Evolutionary conservation across 768 basidiomycete genomes (phyloP), one percentile per base, ranked within the genome.

Genomic region (Termitomyces sp.): DNA sequence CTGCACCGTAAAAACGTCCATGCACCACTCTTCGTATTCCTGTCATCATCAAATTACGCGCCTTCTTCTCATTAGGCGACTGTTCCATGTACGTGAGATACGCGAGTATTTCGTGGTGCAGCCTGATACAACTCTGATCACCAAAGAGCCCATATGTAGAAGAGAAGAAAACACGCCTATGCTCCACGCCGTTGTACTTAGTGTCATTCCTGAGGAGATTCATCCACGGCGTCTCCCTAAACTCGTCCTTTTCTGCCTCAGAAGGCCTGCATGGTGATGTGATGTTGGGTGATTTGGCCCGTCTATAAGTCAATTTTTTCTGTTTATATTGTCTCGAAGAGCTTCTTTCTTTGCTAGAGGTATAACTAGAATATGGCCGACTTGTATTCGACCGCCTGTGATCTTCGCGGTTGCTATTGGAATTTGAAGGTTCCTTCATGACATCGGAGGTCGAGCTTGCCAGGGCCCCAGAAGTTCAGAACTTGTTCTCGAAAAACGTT

Each of bases 91-190:
- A 88, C 23, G 67, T 59, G 27, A 76, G 74, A 65, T 80, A 89
- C 3, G 85, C 82, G 5, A 76, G 66, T 51, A 88, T 83, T 69
- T 90, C 88, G 47, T 79, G 70, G 63, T 89, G 85, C 32, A 91
- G 69, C 70, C 89, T 86, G 27, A 21, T 38, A 23, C 6, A 17
- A 50, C 48, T 4, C 10, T n/a, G 19, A 38, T 11, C 34, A 8
- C 40, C 31, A 38, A 16, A 16, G 34, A 19, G 16, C 4, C 35
- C n/a, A n/a, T n/a, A n/a, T n/a, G n/a, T n/a, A n/a, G n/a, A n/a
- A n/a, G 10, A n/a, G 29, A 7, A 50, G 27, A 4, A 34, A 3
- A 53, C 69, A 16, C 38, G 71, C 75, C 70, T 71, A 50, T 74
- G 68, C 41, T 76, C 67, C 8, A 56, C 53, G 29, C 56, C 57